Conservation (phyloP, 768 basidiomycete species). For the Lactifluus rugatus region DNA sequence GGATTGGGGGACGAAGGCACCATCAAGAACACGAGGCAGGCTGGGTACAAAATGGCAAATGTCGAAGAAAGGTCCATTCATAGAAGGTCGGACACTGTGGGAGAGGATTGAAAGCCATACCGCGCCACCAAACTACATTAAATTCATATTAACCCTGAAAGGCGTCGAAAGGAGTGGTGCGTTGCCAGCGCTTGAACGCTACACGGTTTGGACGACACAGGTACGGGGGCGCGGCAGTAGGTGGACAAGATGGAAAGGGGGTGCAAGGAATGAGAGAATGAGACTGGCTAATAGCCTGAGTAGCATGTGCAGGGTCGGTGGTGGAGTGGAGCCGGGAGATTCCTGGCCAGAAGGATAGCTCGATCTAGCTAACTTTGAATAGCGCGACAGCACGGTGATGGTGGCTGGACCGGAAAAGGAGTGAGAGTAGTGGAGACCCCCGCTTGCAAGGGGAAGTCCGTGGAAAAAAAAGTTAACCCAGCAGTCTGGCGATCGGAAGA, state of each 20-base stretch:
- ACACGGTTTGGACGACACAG: background rate
- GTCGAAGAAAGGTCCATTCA: conserved; percentile 1
- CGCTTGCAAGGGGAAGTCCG: background rate
- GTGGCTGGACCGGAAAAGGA: conserved; percentile 14
- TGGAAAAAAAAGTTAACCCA: background rate
- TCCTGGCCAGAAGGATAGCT: background rate
- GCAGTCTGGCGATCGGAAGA: background rate
- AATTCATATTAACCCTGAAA: conserved; percentile 1
- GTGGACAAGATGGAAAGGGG: background rate
- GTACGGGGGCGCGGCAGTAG: background rate
- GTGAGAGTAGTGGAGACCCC: background rate
- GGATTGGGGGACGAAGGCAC: background rate
- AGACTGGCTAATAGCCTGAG: background rate
- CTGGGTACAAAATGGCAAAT: background rate
- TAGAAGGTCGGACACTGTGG: conserved; percentile 1
- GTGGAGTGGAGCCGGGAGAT: background rate
- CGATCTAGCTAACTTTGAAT: conserved; percentile 9
- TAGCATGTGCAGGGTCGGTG: background rate
- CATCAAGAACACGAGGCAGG: conserved; percentile 2
- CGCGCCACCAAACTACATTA: conserved; percentile 4
- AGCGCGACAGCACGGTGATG: conserved; percentile 5
- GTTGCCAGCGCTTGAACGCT: conserved; percentile 4
- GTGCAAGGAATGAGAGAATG: background rate
- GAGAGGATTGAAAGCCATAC: background rate
- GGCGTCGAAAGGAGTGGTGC: background rate